Conservation (phyloP, 2,329 filamentous ascomycete species). For the Trichoderma pleuroti region DNA sequence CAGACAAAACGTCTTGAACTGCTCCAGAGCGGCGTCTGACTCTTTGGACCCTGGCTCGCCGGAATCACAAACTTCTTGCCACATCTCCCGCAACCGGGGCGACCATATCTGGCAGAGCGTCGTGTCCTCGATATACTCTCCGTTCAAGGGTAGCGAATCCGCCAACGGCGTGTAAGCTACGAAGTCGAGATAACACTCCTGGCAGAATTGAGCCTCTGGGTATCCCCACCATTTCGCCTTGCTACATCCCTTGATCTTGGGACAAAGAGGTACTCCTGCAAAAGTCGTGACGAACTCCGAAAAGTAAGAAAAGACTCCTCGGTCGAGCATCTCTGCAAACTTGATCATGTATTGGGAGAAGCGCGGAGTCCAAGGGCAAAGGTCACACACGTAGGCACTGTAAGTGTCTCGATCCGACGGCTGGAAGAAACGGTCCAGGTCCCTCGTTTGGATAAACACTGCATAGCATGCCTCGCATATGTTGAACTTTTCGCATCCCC, state of each 20-base stretch:
- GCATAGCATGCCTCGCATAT: constrained; percentile 36
- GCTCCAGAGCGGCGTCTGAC: constrained; percentile 24
- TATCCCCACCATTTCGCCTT: constrained; percentile 36
- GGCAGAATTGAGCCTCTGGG: constrained; percentile 31
- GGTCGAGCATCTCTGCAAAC: constrained; percentile 31
- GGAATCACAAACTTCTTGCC: constrained; percentile 28
- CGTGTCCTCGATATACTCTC: constrained; percentile 22
- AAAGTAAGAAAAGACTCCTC: constrained; percentile 31
- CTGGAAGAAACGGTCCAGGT: constrained; percentile 30
- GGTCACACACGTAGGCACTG: constrained; percentile 29
- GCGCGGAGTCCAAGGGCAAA: constrained; percentile 27
- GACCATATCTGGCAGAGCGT: constrained; percentile 38
- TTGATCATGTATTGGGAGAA: constrained; percentile 26
- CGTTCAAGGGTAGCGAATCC: constrained; percentile 27
- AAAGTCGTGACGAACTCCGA: constrained; percentile 29
- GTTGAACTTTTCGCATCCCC: constrained; percentile 21
- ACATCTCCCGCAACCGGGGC: constrained; percentile 36
- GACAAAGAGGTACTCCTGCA: constrained; percentile 28
- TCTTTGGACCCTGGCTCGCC: constrained; percentile 26
- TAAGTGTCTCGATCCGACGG: constrained; percentile 20
- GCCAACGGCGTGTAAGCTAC: constrained; percentile 29
- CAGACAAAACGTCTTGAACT: constrained; percentile 22
- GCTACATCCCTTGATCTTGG: constrained; percentile 25
- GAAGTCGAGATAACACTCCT: constrained; percentile 34
- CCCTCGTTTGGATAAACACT: constrained; percentile 29